Evolutionary conservation across 2,329 filamentous ascomycete genomes (phyloP).

Genomic region (Talaromyces sp.): DNA sequence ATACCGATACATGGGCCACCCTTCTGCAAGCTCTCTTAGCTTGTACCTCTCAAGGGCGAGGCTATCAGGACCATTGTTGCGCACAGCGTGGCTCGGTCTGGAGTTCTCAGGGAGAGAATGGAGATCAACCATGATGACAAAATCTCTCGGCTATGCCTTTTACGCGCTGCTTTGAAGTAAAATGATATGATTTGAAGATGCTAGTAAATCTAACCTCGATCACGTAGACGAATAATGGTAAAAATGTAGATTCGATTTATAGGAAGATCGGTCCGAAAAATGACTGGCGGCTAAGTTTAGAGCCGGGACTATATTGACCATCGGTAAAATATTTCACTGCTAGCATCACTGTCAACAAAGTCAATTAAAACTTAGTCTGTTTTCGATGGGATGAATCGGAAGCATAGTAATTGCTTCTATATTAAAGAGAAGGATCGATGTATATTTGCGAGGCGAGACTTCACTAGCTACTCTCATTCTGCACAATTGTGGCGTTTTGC

Average conservation of each 20-base stretch:
- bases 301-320: not conserved
- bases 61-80: constrained; percentile 49
- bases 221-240: too few species aligned
- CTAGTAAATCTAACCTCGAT: too few species aligned
- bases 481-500: not conserved
- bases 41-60: constrained; percentile 47
- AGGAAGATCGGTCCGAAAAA: not conserved
- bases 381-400: too few species aligned
- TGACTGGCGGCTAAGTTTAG: not conserved
- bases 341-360: not conserved
- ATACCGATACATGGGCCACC: constrained; percentile 47
- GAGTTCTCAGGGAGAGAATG: constrained; percentile 37
- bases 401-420: too few species aligned
- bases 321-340: not conserved
- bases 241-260: not conserved
- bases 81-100: constrained; percentile 39
- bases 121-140: constrained; percentile 31
- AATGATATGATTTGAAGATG: not conserved
- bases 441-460: not conserved
- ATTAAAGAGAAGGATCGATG: not conserved
- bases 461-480: not conserved
- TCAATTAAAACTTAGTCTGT: not conserved
- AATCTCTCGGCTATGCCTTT: not conserved
- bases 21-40: constrained; percentile 49
- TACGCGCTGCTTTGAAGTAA: not conserved